Percentiles rank a stretch among this genome's conserved stretches.
These are phyloP conservation scores for Nelumbo lutea DNA, from an alignment of 164 flowering plant species.

Conservation along the genomic window DNA sequence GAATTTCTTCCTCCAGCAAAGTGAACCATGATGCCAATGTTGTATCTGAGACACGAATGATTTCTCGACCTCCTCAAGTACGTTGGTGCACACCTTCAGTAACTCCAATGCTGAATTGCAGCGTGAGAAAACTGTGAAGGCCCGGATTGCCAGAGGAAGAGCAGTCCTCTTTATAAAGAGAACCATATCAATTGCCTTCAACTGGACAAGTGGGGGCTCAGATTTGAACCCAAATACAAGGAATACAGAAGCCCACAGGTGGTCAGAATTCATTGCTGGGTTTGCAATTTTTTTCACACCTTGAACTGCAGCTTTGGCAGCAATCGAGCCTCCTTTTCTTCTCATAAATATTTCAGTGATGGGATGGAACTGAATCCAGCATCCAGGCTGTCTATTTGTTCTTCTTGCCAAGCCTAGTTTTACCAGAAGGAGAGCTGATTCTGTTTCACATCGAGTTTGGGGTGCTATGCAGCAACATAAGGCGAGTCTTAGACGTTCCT, in stretches of 20 bases:
- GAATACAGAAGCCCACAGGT: conserved; percentile 82
- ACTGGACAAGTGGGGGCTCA: conserved; percentile 69
- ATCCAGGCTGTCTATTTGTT: conserved; percentile 43
- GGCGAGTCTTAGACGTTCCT: conserved; percentile 34
- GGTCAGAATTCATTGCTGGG: conserved; percentile 46
- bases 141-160: conserved; percentile 65
- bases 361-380: conserved; percentile 67
- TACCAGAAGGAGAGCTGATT: conserved; percentile 60
- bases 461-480: conserved; percentile 35
- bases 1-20: conserved; percentile 73
- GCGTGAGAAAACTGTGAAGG: conserved; percentile 71
- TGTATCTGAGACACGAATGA: conserved; percentile 84
- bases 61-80: conserved; percentile 81
- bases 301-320: conserved; percentile 62
- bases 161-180: conserved; percentile 66
- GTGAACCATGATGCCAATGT: conserved; percentile 69
- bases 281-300: conserved; percentile 56
- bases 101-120: conserved; percentile 84
- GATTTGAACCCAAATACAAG: conserved; percentile 84
- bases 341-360: conserved; percentile 55
- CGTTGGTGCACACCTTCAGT: conserved; percentile 78
- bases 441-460: conserved; percentile 56
- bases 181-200: conserved; percentile 66
- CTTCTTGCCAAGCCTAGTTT: conserved; percentile 71
- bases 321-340: conserved; percentile 41